Base-by-base conservation (phyloP, 139 green algal species). In the Haematococcus lacustris region DNA sequence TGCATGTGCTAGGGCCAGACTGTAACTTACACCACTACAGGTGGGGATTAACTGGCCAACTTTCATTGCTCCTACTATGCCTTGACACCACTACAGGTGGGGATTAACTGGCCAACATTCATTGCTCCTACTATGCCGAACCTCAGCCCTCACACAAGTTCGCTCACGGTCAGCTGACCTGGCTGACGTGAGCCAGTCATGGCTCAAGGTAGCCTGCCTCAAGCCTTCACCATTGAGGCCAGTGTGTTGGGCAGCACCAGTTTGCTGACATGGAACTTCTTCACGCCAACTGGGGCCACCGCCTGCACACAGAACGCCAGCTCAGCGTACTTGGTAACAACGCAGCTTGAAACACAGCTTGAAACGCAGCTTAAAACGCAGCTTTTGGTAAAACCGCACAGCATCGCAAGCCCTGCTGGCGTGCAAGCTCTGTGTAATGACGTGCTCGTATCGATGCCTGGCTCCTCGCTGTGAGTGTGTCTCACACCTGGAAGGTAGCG, bases 281-380 rank as follows among this genome's bases (percentile, higher is more conserved):
- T 79, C 2, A 91, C 71, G 1, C 88, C 88, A n/a, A 84, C 59
- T 0, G 88, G 88, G 1, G 87, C 88, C 4, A 89, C 80, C 3
- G 88, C 88, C 63, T 80, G 75, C 38, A 71, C 26, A 40, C 17
- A 3, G 3, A 33, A 23, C 4, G n/a, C 25, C 3, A 67, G 26
- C 25, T 4, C 28, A 21, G n/a, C 30, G 70, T 9, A 74, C 66
- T n/a, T 51, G 71, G 65, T 3, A 26, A 3, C 7, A 41, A 61
- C 0, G 34, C 33, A 51, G 6, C 9, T 32, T 51, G 71, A 51
- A 1, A 26, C 3, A 17, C 30, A 61, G 0, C 25, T 32, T 39
- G 6, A 25, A 37, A 39, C 5, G 13, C 7, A 23, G 3, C 17
- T 6, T 3, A 34, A 21, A 7, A 21, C 26, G n/a, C n/a, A n/a